phyloP scores from a whole-genome alignment of 176 grass and related monocot genomes.

The Microstegium vimineum region DNA sequence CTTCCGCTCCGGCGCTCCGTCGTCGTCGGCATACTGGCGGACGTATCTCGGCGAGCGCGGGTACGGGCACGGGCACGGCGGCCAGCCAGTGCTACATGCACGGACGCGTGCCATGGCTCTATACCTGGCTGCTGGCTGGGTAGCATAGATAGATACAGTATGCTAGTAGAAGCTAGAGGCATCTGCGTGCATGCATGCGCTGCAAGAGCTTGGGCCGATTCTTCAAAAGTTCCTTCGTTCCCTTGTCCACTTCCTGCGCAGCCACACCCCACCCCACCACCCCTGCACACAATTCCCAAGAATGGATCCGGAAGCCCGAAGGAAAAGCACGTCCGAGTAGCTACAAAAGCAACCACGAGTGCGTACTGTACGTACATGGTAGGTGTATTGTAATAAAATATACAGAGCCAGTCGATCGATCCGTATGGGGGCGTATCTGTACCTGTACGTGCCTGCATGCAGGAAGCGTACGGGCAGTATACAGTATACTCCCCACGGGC shows the following conservation, averaged over 20 bases:
- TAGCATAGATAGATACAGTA: background rate
- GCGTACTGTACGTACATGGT: background rate
- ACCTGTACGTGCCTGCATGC: constrained; percentile 1
- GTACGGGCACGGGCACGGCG: background rate
- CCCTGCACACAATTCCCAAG: constrained; percentile 19
- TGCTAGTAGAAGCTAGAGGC: background rate
- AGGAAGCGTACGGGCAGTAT: background rate
- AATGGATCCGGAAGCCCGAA: constrained; percentile 48
- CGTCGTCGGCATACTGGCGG: constrained; percentile 23
- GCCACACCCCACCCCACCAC: too few relatives aligned
- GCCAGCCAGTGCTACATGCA: background rate
- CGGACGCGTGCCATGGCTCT: background rate
- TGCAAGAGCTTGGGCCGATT: background rate
- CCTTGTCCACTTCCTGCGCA: constrained; percentile 35
- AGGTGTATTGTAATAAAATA: background rate
- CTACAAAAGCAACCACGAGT: background rate
- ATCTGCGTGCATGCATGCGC: background rate
- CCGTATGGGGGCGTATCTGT: background rate
- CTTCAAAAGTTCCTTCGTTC: constrained; percentile 32
- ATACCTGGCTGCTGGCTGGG: background rate
- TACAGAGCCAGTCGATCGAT: background rate
- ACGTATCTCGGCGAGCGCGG: constrained; percentile 1
- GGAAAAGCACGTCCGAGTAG: background rate
- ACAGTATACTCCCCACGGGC: background rate
- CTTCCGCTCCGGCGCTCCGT: background rate